A percentile compares a stretch with the other conserved stretches of the same genome.
These are phyloP conservation scores for Kokia cookei DNA, from an alignment of 441 rosid species.

Conservation along the genomic window DNA sequence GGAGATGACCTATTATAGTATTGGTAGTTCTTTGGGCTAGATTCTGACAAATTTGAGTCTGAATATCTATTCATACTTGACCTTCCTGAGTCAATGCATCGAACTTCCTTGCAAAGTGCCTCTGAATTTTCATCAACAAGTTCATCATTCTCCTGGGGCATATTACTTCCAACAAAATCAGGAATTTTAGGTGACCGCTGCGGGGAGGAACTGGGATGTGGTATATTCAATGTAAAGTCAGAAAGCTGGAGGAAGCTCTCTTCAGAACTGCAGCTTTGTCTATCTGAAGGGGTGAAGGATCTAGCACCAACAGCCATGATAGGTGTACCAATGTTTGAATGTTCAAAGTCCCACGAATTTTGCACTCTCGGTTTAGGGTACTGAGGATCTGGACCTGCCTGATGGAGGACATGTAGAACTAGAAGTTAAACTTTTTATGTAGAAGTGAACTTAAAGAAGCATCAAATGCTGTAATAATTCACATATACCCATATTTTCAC, in stretches of 20 bases:
- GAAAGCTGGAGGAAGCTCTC: constrained; percentile 53
- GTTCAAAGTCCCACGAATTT: constrained; percentile 57
- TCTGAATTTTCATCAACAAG: constrained; percentile 41
- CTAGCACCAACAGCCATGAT: constrained; percentile 23
- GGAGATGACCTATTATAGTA: constrained; percentile 28
- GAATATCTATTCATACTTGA: constrained; percentile 20
- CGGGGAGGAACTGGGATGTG: constrained; percentile 29
- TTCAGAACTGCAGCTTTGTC: constrained; percentile 48
- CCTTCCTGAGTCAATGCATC: constrained; percentile 47
- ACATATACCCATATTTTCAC: constrained; percentile 30
- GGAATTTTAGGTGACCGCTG: constrained; percentile 27
- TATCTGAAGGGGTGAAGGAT: constrained; percentile 49
- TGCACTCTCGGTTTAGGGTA: constrained; percentile 83
- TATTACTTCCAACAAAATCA: constrained; percentile 22
- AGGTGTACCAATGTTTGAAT: constrained; percentile 31
- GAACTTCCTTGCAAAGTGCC: constrained; percentile 53
- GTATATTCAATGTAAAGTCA: constrained; percentile 42
- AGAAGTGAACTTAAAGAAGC: constrained; percentile 1
- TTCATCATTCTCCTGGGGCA: constrained; percentile 30
- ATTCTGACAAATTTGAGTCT: constrained; percentile 21
- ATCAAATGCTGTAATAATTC: background rate
- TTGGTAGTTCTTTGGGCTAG: constrained; percentile 20
- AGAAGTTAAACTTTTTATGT: background rate
- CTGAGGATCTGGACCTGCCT: constrained; percentile 47
- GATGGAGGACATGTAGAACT: constrained; percentile 8